Base-by-base conservation (phyloP, 2,329 filamentous ascomycete genomes). In the Dactylonectria estremocensis region DNA sequence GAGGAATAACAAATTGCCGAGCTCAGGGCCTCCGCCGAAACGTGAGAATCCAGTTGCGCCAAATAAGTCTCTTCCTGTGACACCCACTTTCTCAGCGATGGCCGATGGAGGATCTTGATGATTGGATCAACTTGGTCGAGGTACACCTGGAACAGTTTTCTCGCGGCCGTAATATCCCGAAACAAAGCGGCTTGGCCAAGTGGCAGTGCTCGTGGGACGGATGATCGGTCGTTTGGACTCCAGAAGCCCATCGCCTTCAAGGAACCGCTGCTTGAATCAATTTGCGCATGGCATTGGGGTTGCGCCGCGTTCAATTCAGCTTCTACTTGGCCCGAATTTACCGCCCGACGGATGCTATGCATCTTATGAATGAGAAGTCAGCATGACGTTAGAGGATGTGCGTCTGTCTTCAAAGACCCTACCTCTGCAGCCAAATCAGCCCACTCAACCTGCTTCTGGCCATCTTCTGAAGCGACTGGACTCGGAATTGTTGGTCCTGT, bases 1-100 rank as follows among this genome's bases (percentile, higher is more conserved):
- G 76, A 73, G 18, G 72, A 65, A 53, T 73, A 77, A 16, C 69
- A 73, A 2, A 77, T 68, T 18, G 75, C 74, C 1, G 73, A 50
- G 20, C 65, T 54, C 2, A 77, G 55, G 11, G 69, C 73, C 11
- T 50, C n/a, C 4, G 52, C 5, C 2, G 68, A 66, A 13, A 35
- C 20, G 50, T 68, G 62, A 16, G 43, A 50, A 20, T 66, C 62
- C 20, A 73, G 70, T 33, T 78, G 77, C 9, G 64, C 67, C 2
- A 79, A 56, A 50, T 78, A 78, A 1, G 20, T 20, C 14, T 71
- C n/a, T 0, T 67, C 71, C 0, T 70, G 54, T 24, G 77, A 7
- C 64, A 79, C 71, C 58, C 61, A 70, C 13, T 28, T 48, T 31
- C 54, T 53, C 1, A 70, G 18, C 8, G 66, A 66, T 14, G 68